These are phyloP conservation scores for Conidiobolus incongruus DNA, from an alignment of 371 early-diverging fungal genomes.

Conservation along the genomic window DNA sequence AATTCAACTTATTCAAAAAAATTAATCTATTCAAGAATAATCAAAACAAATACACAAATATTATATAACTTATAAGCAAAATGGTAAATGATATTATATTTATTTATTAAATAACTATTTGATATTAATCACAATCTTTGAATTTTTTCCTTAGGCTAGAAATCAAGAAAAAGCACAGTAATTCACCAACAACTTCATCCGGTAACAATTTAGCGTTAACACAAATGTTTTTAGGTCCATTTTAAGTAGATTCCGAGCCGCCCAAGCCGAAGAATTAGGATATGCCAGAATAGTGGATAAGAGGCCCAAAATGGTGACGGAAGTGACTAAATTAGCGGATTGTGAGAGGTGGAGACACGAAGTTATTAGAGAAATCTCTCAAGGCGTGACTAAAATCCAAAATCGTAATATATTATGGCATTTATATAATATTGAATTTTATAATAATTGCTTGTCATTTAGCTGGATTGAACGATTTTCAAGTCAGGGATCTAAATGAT, in stretches of 20 bases:
- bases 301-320: constrained; percentile 53
- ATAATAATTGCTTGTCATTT: no score
- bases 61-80: no score
- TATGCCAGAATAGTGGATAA: constrained; percentile 30
- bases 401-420: no score
- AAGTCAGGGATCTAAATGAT: constrained; percentile 87
- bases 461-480: constrained; percentile 66
- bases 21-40: no score
- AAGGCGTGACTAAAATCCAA: constrained; percentile 74
- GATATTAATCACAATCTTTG: no score
- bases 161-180: constrained; percentile 93
- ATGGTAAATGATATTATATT: no score
- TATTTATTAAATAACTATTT: no score
- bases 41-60: no score
- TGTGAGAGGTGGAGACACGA: constrained; percentile 82
- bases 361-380: constrained; percentile 64
- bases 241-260: constrained; percentile 90
- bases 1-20: no score
- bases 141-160: constrained; percentile 41
- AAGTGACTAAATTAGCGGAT: constrained; percentile 39
- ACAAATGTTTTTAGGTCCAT: constrained; percentile 21
- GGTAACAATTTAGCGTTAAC: background rate
- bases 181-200: background rate
- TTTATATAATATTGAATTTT: no score
- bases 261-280: constrained; percentile 72